phyloP scores from a whole-genome alignment of 2,329 filamentous ascomycete species.

The Cryoendolithus antarcticus region DNA sequence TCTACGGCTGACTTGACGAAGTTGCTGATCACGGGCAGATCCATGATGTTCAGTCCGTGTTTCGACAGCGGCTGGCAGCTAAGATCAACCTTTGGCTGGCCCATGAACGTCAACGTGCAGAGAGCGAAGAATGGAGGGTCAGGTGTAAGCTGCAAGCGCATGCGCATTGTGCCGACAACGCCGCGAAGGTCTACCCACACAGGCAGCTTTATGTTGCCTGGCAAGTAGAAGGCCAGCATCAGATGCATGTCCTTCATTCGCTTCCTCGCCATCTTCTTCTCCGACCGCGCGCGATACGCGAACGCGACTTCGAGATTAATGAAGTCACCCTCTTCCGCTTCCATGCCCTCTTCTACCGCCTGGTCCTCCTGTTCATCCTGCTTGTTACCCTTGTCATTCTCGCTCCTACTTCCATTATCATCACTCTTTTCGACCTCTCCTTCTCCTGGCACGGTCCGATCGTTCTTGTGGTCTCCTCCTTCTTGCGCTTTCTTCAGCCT shows the following conservation, averaged over 20 bases:
- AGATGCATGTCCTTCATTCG: constrained; percentile 63
- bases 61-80: constrained; percentile 59
- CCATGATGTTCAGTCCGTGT: constrained; percentile 60
- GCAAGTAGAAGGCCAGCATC: constrained; percentile 58
- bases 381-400: constrained; percentile 23
- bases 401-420: constrained; percentile 12
- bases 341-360: constrained; percentile 41
- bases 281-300: constrained; percentile 55
- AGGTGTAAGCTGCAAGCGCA: constrained; percentile 60
- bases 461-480: constrained; percentile 30
- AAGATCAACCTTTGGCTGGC: constrained; percentile 59
- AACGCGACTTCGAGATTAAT: constrained; percentile 66
- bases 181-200: constrained; percentile 67
- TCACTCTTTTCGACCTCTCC: constrained; percentile 22
- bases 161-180: constrained; percentile 54
- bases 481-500: constrained; percentile 38
- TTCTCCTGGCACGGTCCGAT: constrained; percentile 38
- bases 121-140: constrained; percentile 68
- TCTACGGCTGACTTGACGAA: constrained; percentile 66
- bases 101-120: constrained; percentile 61
- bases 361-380: constrained; percentile 17
- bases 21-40: constrained; percentile 60
- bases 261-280: constrained; percentile 45
- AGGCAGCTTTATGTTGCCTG: constrained; percentile 42
- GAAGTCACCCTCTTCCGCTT: constrained; percentile 66